Evolutionary conservation across 352 stramenopile species (phyloP), one percentile per base, ranked within the genome.

Genomic region (Hyaloperonospora brassicae): DNA sequence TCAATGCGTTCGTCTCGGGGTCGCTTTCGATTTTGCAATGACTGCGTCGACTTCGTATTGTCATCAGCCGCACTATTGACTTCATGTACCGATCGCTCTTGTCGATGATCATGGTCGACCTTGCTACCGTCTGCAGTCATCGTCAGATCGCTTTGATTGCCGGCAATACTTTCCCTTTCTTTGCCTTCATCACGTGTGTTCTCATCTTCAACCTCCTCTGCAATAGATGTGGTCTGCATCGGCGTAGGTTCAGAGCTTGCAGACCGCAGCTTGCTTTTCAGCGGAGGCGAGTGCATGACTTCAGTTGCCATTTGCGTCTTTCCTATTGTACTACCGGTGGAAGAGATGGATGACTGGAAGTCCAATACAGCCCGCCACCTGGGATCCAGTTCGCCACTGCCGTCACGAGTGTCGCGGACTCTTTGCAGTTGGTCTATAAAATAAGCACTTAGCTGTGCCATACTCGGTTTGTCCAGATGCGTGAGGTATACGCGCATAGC

Each of bases 401-500:
- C 64, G 8, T 41, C 50, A 36, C 77, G 78, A 36, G 72, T 54
- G 42, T 84, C 70, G 14, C 70, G 40, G 22, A 86, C 41, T 22
- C 56, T 50, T 54, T 81, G 54, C 9, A 92, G 57, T 7, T 79
- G 55, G 46, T 92, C 72, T 39, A 68, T 61, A 46, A 93, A 91
- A 55, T 90, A 89, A 5, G 70, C 59, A 13, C 73, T 70, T 31
- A 95, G 49, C 50, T 91, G 79, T 44, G 70, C 75, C 47, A 71
- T 76, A 41, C 72, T 83, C 36, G 68, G 55, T 5, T 68, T 70
- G 49, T 95, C 84, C 14, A 95, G 43, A 52, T 84, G 81, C 3
- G 63, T 76, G n/a, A 95, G 17, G 25, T 88, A 95, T 8, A 71
- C 68, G 25, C 78, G 75, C 45, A 95, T 63, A 12, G 68, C 55